Percentiles rank a stretch among this genome's conserved stretches.
phyloP scores from a whole-genome alignment of 225 moss, liverwort and hornwort genomes.

The Polytrichum formosum region DNA sequence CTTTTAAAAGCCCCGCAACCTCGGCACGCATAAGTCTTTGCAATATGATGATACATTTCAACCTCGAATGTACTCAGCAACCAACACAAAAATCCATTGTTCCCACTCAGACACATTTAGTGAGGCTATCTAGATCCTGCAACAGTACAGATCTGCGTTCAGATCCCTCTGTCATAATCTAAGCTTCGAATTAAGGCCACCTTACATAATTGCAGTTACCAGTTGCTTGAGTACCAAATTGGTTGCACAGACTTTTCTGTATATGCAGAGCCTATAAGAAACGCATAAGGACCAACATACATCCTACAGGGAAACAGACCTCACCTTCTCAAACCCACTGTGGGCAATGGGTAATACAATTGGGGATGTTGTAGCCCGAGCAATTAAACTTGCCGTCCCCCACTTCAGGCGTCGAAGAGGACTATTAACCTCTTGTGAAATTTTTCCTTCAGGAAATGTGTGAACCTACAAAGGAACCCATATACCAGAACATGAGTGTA shows the following conservation, averaged over 20 bases:
- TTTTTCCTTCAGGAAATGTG: slow-evolving; percentile 91
- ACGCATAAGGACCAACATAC: too few relatives aligned
- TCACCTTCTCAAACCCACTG: slow-evolving; percentile 91
- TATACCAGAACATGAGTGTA: background rate
- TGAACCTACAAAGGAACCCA: slow-evolving; percentile 59
- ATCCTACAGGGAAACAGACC: slow-evolving; percentile 3
- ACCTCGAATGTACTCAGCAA: slow-evolving; percentile 13
- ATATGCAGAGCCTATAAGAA: too few relatives aligned
- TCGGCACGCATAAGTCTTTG: too few relatives aligned
- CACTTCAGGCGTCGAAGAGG: slow-evolving; percentile 88
- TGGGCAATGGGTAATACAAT: slow-evolving; percentile 95
- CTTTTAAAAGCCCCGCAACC: too few relatives aligned
- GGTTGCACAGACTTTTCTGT: too few relatives aligned
- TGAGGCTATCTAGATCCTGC: slow-evolving; percentile 11
- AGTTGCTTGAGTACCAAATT: too few relatives aligned
- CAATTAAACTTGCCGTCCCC: slow-evolving; percentile 93
- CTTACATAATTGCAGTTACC: too few relatives aligned
- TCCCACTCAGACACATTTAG: too few relatives aligned
- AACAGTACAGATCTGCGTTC: slow-evolving; percentile 27
- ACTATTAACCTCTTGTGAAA: slow-evolving; percentile 60
- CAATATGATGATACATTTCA: slow-evolving; percentile 15
- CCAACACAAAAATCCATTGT: background rate
- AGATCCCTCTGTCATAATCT: slow-evolving; percentile 18
- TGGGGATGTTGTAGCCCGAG: slow-evolving; percentile 74
- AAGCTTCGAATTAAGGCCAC: background rate